Evolutionary conservation across 176 grass and related monocot species (phyloP).

Genomic region (Oryza officinalis): DNA sequence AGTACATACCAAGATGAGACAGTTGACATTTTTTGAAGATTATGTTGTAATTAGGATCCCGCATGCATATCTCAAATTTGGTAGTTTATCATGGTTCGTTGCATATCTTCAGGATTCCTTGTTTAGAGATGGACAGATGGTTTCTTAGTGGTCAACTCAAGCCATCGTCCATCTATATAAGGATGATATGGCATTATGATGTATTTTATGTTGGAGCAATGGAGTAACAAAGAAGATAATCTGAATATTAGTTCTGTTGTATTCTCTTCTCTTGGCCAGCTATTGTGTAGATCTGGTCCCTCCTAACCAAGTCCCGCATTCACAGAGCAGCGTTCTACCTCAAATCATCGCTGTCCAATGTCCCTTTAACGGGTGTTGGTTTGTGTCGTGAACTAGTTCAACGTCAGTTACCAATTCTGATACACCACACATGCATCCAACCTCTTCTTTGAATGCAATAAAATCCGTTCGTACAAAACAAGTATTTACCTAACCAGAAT

Average conservation of each 20-base stretch:
- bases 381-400: too few species aligned
- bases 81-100: not conserved
- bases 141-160: not conserved
- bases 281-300: too few species aligned
- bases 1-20: not conserved
- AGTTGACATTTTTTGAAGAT: not conserved
- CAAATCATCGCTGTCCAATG: too few species aligned
- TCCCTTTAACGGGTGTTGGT: too few species aligned
- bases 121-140: not conserved
- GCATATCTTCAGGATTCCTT: not conserved
- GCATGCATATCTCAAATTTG: not conserved
- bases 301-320: too few species aligned
- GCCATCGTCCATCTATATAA: too few species aligned
- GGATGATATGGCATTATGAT: too few species aligned
- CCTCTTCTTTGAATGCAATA: not conserved
- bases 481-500: not conserved
- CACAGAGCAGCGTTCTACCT: too few species aligned
- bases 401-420: not conserved
- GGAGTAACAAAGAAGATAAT: too few species aligned
- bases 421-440: not conserved
- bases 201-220: not conserved
- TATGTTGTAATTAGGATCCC: not conserved
- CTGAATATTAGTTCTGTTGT: too few species aligned
- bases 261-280: too few species aligned
- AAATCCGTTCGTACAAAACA: not conserved